phyloP scores from a whole-genome alignment of 257 asterid species.

The Capsicum baccatum region DNA sequence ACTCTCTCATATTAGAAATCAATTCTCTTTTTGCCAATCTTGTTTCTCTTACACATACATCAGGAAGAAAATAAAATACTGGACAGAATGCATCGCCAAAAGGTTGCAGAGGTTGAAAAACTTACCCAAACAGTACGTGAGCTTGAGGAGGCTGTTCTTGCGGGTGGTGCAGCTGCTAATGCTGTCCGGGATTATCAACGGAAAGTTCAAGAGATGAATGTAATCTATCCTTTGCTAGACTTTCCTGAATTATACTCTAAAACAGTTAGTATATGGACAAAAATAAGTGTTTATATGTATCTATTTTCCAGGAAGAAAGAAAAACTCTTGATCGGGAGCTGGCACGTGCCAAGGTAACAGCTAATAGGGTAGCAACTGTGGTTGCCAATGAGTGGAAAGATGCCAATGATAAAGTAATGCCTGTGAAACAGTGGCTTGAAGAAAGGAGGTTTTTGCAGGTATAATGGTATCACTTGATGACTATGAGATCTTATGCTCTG shows the following conservation, averaged over 20 bases:
- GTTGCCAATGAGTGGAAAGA: slow-evolving; percentile 99
- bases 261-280: not conserved
- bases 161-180: slow-evolving; percentile 42
- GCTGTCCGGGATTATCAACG: slow-evolving; percentile 40
- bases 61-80: slow-evolving; percentile 43
- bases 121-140: slow-evolving; percentile 40
- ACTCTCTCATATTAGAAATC: not conserved
- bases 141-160: slow-evolving; percentile 39
- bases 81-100: slow-evolving; percentile 39
- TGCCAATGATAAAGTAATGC: slow-evolving; percentile 97
- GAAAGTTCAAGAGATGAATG: slow-evolving; percentile 43
- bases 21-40: slow-evolving; percentile 15
- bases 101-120: slow-evolving; percentile 40
- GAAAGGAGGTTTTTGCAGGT: slow-evolving; percentile 96
- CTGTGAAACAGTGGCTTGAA: slow-evolving; percentile 96
- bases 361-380: slow-evolving; percentile 67
- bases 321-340: slow-evolving; percentile 39
- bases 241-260: not conserved
- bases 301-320: slow-evolving; percentile 34
- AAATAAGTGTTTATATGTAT: not conserved
- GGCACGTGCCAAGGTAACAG: slow-evolving; percentile 40
- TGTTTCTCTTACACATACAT: slow-evolving; percentile 20
- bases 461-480: slow-evolving; percentile 14
- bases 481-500: not conserved
- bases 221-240: slow-evolving; percentile 21